A percentile compares a stretch with the other conserved stretches of the same genome.
phyloP scores from a whole-genome alignment of 2,329 filamentous ascomycete species.

The Rhynchosporium graminicola region DNA sequence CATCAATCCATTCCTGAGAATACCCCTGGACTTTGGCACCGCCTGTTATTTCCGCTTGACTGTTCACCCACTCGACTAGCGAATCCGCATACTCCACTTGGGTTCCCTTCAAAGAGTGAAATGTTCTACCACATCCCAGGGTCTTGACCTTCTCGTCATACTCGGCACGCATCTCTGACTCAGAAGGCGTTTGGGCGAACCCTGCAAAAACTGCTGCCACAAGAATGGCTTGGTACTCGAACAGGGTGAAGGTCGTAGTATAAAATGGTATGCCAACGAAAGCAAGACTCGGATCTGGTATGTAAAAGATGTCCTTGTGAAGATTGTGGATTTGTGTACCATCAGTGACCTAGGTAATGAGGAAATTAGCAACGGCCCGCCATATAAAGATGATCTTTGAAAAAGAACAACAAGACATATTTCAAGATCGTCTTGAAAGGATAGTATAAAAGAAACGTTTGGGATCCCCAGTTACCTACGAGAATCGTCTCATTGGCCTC shows the following conservation, averaged over 20 bases:
- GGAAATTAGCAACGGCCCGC: too few relatives aligned
- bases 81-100: slow-evolving; percentile 32
- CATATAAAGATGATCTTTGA: too few relatives aligned
- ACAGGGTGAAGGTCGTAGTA: slow-evolving; percentile 51
- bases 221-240: slow-evolving; percentile 52
- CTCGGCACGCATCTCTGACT: slow-evolving; percentile 42
- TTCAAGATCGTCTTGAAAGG: too few relatives aligned
- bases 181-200: slow-evolving; percentile 42
- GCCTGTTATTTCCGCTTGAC: slow-evolving; percentile 21
- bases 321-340: slow-evolving; percentile 48
- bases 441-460: too few relatives aligned
- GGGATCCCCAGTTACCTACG: too few relatives aligned
- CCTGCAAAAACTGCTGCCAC: slow-evolving; percentile 47
- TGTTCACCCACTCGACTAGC: slow-evolving; percentile 32
- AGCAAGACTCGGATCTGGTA: slow-evolving; percentile 47
- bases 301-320: slow-evolving; percentile 55
- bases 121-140: slow-evolving; percentile 40
- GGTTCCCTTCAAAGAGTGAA: slow-evolving; percentile 45
- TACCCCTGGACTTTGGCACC: slow-evolving; percentile 25
- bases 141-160: slow-evolving; percentile 43
- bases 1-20: slow-evolving; percentile 27
- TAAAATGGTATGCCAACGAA: slow-evolving; percentile 51
- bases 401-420: too few relatives aligned
- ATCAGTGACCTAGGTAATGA: slow-evolving; percentile 48
- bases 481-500: slow-evolving; percentile 55